These are phyloP conservation scores for Aspergillaceae sp. DNA, from an alignment of 2,329 filamentous ascomycete species.

Conservation along the genomic window DNA sequence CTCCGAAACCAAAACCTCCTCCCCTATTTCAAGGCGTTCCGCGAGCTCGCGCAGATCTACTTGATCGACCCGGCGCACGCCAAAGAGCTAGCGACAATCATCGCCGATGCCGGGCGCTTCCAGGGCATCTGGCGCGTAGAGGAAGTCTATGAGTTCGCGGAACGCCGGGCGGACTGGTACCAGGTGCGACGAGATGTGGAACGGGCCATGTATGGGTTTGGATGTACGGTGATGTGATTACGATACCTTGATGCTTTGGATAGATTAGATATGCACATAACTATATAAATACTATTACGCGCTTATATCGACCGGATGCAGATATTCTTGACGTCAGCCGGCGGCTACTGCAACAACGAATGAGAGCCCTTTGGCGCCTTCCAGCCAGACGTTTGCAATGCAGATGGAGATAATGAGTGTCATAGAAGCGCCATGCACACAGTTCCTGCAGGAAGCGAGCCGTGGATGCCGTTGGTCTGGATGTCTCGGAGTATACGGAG, in stretches of 20 bases:
- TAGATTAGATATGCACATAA: no score
- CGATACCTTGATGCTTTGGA: conserved; percentile 2
- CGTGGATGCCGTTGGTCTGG: no score
- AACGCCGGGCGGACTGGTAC: conserved; percentile 91
- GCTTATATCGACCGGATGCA: no score
- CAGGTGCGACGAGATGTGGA: conserved; percentile 80
- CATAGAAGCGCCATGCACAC: background rate
- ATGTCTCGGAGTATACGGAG: no score
- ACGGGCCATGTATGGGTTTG: conserved; percentile 93
- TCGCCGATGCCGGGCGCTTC: conserved; percentile 84
- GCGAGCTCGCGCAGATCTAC: conserved; percentile 92
- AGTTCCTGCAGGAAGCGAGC: no score
- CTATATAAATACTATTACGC: background rate
- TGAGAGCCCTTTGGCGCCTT: no score
- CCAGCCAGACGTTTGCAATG: no score
- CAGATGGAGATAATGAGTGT: background rate
- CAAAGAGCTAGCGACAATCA: conserved; percentile 90
- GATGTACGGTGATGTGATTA: conserved; percentile 71
- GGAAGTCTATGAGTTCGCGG: conserved; percentile 96
- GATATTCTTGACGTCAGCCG: conserved; percentile 9
- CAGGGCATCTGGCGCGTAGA: conserved; percentile 88
- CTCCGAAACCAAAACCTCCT: conserved; percentile 76
- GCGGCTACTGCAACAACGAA: conserved; percentile 8
- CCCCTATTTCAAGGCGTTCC: conserved; percentile 82
- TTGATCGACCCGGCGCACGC: conserved; percentile 79